Evolutionary conservation across 306 rosid species (phyloP).

Genomic region (Chamaecrista fasciculata): DNA sequence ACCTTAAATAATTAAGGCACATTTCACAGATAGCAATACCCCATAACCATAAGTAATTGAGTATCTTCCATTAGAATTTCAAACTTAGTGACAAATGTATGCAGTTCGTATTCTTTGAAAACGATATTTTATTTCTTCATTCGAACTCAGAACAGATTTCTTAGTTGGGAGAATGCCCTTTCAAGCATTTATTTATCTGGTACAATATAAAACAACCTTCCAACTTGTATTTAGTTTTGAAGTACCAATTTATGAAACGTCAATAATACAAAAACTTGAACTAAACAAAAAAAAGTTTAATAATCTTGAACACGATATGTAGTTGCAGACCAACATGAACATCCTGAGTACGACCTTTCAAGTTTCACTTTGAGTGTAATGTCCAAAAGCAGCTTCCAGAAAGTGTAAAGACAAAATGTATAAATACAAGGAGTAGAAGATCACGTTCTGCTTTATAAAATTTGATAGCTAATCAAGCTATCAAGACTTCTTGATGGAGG

Average conservation of each 20-base stretch:
- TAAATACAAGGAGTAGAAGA: background rate
- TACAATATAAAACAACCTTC: no score
- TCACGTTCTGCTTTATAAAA: constrained; percentile 3
- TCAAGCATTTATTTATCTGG: no score
- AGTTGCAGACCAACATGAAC: background rate
- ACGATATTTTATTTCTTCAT: no score
- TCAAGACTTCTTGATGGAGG: constrained; percentile 15
- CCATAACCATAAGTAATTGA: no score
- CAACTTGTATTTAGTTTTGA: background rate
- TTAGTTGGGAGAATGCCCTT: background rate
- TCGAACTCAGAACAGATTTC: background rate
- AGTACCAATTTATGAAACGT: background rate
- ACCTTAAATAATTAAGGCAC: no score
- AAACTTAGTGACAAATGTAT: no score
- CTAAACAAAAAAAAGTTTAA: background rate
- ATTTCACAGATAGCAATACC: no score
- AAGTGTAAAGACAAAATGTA: constrained; percentile 2
- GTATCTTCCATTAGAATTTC: no score
- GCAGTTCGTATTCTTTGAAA: no score
- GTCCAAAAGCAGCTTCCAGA: constrained; percentile 8
- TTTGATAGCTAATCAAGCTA: constrained; percentile 15
- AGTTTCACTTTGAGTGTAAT: constrained; percentile 2
- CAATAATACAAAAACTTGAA: background rate
- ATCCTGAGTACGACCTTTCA: constrained; percentile 14
- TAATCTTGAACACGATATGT: background rate